Base-by-base conservation (phyloP, 2,329 filamentous ascomycete species). In the Aspergillus fumigatiaffinis region DNA sequence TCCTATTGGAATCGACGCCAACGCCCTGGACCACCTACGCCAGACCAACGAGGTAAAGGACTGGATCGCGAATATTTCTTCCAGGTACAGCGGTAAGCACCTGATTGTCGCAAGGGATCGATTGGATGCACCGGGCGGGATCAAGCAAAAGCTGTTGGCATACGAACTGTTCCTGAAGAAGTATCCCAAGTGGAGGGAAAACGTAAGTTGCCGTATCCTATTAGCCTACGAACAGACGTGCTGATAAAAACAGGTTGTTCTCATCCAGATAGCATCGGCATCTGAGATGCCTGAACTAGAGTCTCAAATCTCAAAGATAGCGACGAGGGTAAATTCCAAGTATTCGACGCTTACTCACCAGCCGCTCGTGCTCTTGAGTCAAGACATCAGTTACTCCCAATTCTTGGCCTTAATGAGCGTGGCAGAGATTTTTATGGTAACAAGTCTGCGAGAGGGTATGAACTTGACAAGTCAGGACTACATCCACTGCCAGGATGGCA, bases 391-490 rank as follows among this genome's bases (percentile, higher is more conserved):
- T 59, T 96, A 95, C 68, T 82, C 90, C 0, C 92, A 97, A 71
- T 97, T 96, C 66, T 82, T 97, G n/a, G 92, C 92, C 1, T 80
- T 97, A 2, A 80, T 97, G 53, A 91, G 90, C 3, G 88, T 94
- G 51, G 92, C 93, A 1, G 92, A 97, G 72, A 88, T 89, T 1
- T 82, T 97, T 52, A 93, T 96, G 84, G 92, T 97, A 68, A 95
- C 92, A 3, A 94, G 91, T 68, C 87, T 97, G 67, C 90, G 93
- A 52, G 93, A 97, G 72, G 93, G 93, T 63, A 97, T 97, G 93
- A 97, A 97, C 70, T 78, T 97, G 52, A 96, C 92, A 0, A 91
- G 89, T 4, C 93, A 97, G 71, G 93, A 97, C 70, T 97, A 91
- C 68, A 82, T 97, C 38, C 89, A 90, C 63, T 97, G 92, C 69